Conservation (phyloP, 2,329 filamentous ascomycete species). For the Xylaria polymorpha region DNA sequence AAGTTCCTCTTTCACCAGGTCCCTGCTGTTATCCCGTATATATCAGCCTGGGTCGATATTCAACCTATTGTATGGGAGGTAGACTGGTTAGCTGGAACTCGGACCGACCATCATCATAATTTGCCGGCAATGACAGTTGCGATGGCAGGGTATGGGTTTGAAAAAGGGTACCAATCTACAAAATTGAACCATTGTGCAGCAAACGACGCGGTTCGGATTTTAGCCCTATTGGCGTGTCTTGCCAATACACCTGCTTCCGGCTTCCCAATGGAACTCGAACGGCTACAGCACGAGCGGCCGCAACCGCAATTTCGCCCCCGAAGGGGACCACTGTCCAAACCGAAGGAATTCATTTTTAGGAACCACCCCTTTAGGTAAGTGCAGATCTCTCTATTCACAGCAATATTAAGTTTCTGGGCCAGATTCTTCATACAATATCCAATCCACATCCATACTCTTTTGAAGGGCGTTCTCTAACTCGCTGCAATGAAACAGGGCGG, state of each 20-base stretch:
- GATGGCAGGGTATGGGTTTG: slow-evolving; percentile 18
- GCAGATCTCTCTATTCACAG: slow-evolving; percentile 16
- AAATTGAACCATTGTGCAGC: slow-evolving; percentile 9
- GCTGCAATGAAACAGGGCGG: slow-evolving; percentile 18
- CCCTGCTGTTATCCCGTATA: slow-evolving; percentile 17
- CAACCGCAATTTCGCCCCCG: slow-evolving; percentile 4
- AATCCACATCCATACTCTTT: slow-evolving; percentile 15
- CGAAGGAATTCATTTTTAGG: slow-evolving; percentile 13
- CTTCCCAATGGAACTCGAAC: slow-evolving; percentile 10
- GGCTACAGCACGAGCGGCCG: slow-evolving; percentile 10
- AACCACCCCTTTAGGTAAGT: slow-evolving; percentile 21
- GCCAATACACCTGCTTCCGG: slow-evolving; percentile 17
- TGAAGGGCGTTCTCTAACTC: slow-evolving; percentile 11
- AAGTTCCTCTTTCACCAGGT: slow-evolving; percentile 10
- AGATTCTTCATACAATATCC: slow-evolving; percentile 7
- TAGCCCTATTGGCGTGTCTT: slow-evolving; percentile 22
- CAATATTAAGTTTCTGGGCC: slow-evolving; percentile 14
- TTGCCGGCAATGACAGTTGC: slow-evolving; percentile 19
- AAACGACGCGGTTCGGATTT: slow-evolving; percentile 21
- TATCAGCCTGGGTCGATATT: slow-evolving; percentile 26
- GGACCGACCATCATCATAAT: slow-evolving; percentile 10
- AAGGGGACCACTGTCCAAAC: slow-evolving; percentile 17
- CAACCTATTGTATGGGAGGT: slow-evolving; percentile 21
- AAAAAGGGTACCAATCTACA: slow-evolving; percentile 25
- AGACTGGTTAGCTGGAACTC: slow-evolving; percentile 16